Conservation (phyloP, 306 rosid genomes). For the Lathyrus aphaca region DNA sequence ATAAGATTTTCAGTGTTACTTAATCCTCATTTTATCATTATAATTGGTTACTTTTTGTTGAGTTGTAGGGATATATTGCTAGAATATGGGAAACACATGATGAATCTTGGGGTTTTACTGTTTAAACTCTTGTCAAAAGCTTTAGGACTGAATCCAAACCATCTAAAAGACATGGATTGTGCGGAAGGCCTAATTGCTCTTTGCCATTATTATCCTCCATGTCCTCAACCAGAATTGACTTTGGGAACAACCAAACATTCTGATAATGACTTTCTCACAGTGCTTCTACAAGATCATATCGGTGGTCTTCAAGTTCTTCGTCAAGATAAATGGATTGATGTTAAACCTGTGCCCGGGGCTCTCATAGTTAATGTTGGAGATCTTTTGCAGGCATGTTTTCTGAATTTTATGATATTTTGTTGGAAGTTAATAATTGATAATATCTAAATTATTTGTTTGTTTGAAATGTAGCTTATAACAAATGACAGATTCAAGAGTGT, state of each 20-base stretch:
- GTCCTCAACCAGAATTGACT: slow-evolving; percentile 45
- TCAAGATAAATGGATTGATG: slow-evolving; percentile 37
- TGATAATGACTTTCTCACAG: slow-evolving; percentile 41
- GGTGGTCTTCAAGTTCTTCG: slow-evolving; percentile 45
- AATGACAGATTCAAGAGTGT: slow-evolving; percentile 47
- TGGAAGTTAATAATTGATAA: too few species aligned
- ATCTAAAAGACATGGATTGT: slow-evolving; percentile 38
- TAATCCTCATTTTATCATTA: neutral
- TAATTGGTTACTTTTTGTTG: neutral
- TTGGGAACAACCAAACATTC: slow-evolving; percentile 35
- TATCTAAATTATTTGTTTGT: neutral
- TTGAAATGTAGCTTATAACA: slow-evolving; percentile 39
- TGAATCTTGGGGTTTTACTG: slow-evolving; percentile 32
- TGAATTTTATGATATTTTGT: too few species aligned
- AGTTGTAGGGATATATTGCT: slow-evolving; percentile 39
- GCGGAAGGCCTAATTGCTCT: slow-evolving; percentile 16
- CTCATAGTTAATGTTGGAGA: slow-evolving; percentile 43
- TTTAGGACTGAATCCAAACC: slow-evolving; percentile 35
- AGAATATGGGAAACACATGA: slow-evolving; percentile 40
- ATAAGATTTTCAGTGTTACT: neutral
- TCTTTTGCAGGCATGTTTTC: slow-evolving; percentile 44
- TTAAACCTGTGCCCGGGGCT: slow-evolving; percentile 36
- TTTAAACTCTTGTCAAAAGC: slow-evolving; percentile 44
- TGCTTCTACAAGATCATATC: slow-evolving; percentile 47
- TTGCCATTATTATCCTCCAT: slow-evolving; percentile 45